phyloP scores from a whole-genome alignment of 2,329 filamentous ascomycete genomes.

The Spiromastix sp. region DNA sequence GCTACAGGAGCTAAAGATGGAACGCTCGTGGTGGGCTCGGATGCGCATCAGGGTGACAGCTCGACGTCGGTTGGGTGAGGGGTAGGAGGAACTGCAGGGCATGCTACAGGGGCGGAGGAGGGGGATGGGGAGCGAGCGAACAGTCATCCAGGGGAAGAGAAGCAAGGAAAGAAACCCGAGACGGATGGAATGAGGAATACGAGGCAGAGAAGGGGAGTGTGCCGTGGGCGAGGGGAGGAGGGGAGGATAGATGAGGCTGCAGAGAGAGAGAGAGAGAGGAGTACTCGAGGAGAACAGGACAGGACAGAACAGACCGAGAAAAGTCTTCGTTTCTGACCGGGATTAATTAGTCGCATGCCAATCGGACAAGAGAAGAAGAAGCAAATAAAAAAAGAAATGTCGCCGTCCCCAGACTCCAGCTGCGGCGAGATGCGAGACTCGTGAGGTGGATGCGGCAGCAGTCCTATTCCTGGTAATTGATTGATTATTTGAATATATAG shows the following conservation, averaged over 20 bases:
- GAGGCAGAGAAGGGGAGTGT: not conserved
- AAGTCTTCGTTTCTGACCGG: not conserved
- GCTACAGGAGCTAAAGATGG: conserved; percentile 1
- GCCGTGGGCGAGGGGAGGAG: not conserved
- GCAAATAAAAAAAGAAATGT: not conserved
- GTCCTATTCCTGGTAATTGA: not conserved
- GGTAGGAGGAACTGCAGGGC: conserved; percentile 3
- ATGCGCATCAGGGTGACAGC: conserved; percentile 4
- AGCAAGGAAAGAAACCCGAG: not conserved
- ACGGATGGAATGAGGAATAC: not conserved
- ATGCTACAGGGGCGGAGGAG: conserved; percentile 1
- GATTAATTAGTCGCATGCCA: not conserved
- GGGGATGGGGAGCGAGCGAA: not conserved
- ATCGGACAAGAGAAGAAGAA: conserved; percentile 1
- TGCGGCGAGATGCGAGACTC: no score
- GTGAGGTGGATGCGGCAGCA: no score
- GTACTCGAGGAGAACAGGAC: not conserved
- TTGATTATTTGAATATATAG: not conserved
- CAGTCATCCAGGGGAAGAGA: not conserved
- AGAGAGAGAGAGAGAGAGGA: not conserved
- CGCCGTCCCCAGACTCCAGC: no score
- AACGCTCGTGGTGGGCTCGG: conserved; percentile 4
- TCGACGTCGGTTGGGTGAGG: conserved; percentile 2
- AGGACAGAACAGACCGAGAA: not conserved
- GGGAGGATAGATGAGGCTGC: not conserved